These are phyloP conservation scores for Porcisia deanei DNA, from an alignment of 208 protist genomes.

Conservation along the genomic window DNA sequence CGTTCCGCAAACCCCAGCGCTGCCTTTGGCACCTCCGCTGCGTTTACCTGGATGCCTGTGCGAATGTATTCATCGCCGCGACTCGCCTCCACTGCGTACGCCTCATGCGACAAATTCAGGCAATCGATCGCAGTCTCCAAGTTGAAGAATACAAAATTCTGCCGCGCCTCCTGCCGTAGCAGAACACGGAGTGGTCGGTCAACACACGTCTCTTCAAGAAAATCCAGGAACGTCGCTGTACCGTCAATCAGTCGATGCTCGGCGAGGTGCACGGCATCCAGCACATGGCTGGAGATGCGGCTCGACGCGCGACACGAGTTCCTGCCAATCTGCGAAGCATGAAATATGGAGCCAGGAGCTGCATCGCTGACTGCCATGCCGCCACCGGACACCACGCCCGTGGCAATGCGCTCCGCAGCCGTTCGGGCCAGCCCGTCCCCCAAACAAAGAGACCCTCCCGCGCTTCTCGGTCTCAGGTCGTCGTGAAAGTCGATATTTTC, in stretches of 20 bases:
- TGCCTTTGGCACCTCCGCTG: constrained; percentile 24
- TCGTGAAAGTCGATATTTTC: not conserved
- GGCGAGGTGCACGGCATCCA: constrained; percentile 22
- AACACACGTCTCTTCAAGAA: constrained; percentile 33
- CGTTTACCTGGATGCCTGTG: constrained; percentile 36
- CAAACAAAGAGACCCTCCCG: not conserved
- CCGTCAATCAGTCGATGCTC: constrained; percentile 34
- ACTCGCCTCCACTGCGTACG: constrained; percentile 48
- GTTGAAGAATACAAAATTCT: constrained; percentile 83
- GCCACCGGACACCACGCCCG: not conserved
- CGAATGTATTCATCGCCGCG: constrained; percentile 30
- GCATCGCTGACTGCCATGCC: not conserved
- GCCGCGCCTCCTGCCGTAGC: constrained; percentile 24
- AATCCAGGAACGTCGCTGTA: constrained; percentile 36
- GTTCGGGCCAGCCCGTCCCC: not conserved
- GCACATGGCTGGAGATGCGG: constrained; percentile 22
- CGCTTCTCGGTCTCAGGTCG: not conserved
- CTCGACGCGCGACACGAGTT: constrained; percentile 6
- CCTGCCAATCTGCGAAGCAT: not conserved
- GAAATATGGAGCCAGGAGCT: not conserved
- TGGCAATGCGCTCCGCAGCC: not conserved
- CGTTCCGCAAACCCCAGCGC: constrained; percentile 28
- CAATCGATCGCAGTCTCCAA: constrained; percentile 89
- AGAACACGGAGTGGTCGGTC: constrained; percentile 29
- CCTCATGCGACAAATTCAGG: constrained; percentile 85